Conservation (phyloP, 2,329 filamentous ascomycete genomes). For the Trichoderma polysporum region DNA sequence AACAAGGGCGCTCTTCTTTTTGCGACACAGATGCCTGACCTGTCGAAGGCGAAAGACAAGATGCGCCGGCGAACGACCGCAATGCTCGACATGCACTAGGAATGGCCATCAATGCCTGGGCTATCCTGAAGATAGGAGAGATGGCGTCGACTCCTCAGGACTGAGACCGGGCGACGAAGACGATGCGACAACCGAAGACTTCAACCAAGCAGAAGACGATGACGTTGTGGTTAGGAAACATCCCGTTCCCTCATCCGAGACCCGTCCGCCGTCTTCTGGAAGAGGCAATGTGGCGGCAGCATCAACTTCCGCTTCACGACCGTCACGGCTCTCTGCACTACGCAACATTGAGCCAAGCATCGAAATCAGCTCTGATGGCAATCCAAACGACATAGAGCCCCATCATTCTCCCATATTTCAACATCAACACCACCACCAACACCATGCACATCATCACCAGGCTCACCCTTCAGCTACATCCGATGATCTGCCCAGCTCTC, state of each 20-base stretch:
- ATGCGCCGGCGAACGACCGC: slow-evolving; percentile 70
- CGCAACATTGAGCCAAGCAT: slow-evolving; percentile 5
- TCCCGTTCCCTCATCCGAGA: neutral
- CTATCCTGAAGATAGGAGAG: slow-evolving; percentile 59
- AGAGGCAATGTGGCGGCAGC: neutral
- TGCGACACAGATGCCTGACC: slow-evolving; percentile 58
- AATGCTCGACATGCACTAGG: slow-evolving; percentile 70
- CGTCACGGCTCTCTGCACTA: neutral
- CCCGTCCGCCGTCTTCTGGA: slow-evolving; percentile 4
- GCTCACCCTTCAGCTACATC: slow-evolving; percentile 22
- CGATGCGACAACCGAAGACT: slow-evolving; percentile 13
- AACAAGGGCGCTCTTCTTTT: neutral
- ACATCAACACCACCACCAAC: neutral
- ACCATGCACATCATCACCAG: slow-evolving; percentile 10
- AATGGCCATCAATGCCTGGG: slow-evolving; percentile 69
- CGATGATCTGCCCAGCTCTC: slow-evolving; percentile 38
- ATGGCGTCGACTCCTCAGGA: slow-evolving; percentile 30
- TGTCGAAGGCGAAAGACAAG: slow-evolving; percentile 75
- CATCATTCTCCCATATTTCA: slow-evolving; percentile 20
- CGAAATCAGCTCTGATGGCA: slow-evolving; percentile 30
- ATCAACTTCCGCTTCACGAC: neutral
- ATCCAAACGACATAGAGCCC: slow-evolving; percentile 25
- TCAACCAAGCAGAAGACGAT: slow-evolving; percentile 16
- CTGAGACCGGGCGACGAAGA: slow-evolving; percentile 26
- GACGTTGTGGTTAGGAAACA: neutral